Conservation (phyloP, 108 stramenopile species). For the Chaetoceros muelleri region DNA sequence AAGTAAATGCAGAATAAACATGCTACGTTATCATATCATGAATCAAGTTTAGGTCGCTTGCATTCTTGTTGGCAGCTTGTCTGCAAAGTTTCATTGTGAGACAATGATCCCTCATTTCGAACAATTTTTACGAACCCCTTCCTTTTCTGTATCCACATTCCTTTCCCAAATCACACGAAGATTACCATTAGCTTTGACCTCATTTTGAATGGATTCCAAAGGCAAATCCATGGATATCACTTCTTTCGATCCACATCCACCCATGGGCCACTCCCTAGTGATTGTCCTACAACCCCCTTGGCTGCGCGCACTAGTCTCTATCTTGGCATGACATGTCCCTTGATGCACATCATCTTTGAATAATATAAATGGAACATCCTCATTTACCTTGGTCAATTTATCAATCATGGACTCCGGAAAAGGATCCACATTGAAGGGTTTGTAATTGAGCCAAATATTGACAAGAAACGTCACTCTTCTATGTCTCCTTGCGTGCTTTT, state of each 20-base stretch:
- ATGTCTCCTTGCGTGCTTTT: constrained; percentile 15
- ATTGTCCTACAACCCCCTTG: no score
- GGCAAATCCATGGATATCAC: constrained; percentile 37
- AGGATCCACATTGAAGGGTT: constrained; percentile 56
- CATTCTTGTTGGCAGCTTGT: no score
- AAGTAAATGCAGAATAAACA: no score
- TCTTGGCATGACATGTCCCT: not conserved
- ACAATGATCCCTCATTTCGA: no score
- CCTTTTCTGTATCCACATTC: no score
- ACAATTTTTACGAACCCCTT: no score
- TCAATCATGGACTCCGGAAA: constrained; percentile 60
- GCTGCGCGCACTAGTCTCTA: not conserved
- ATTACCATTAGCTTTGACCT: constrained; percentile 14
- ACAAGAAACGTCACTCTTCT: constrained; percentile 75
- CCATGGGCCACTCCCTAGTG: constrained; percentile 45
- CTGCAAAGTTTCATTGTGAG: no score
- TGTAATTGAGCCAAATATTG: constrained; percentile 87
- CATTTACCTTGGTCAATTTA: constrained; percentile 34
- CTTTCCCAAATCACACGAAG: constrained; percentile 17
- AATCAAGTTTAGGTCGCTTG: no score
- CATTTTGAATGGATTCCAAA: constrained; percentile 13
- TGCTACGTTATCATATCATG: no score
- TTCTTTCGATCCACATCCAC: constrained; percentile 33
- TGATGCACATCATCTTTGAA: not conserved
- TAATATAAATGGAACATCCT: not conserved